Percentiles rank a stretch among this genome's conserved stretches.
phyloP scores from a whole-genome alignment of 83 land plant genomes.

The Picea abies region DNA sequence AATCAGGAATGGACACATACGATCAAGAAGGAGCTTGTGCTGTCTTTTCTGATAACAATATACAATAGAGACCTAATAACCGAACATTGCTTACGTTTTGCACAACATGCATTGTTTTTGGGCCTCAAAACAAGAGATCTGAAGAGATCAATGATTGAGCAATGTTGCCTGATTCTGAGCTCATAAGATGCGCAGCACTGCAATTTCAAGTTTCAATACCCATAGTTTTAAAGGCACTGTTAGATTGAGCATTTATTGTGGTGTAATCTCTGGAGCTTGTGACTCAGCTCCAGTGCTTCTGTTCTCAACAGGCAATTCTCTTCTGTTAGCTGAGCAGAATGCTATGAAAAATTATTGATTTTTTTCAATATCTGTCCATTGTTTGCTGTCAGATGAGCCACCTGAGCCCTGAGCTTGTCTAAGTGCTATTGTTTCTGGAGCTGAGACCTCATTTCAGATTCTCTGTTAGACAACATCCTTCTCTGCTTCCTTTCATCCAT shows the following conservation, averaged over 20 bases:
- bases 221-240: neutral
- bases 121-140: slow-evolving; percentile 1
- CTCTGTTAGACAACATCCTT: slow-evolving; percentile 47
- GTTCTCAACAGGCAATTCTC: slow-evolving; percentile 30
- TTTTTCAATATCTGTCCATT: slow-evolving; percentile 37
- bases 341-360: slow-evolving; percentile 23
- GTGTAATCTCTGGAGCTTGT: slow-evolving; percentile 20
- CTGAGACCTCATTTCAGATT: slow-evolving; percentile 34
- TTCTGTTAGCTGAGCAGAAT: slow-evolving; percentile 23
- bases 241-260: slow-evolving; percentile 1
- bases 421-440: slow-evolving; percentile 36
- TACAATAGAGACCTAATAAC: too few relatives aligned
- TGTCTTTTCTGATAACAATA: too few relatives aligned
- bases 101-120: neutral
- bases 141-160: neutral
- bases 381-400: slow-evolving; percentile 26
- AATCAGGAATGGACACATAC: too few relatives aligned
- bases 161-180: neutral
- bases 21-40: too few relatives aligned
- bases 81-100: too few relatives aligned
- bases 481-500: slow-evolving; percentile 42
- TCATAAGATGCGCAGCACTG: neutral
- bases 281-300: slow-evolving; percentile 22
- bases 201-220: neutral
- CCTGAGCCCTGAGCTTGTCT: slow-evolving; percentile 43